Base-by-base conservation (phyloP, 208 protist genomes). In the Leishmania gerbilli region DNA sequence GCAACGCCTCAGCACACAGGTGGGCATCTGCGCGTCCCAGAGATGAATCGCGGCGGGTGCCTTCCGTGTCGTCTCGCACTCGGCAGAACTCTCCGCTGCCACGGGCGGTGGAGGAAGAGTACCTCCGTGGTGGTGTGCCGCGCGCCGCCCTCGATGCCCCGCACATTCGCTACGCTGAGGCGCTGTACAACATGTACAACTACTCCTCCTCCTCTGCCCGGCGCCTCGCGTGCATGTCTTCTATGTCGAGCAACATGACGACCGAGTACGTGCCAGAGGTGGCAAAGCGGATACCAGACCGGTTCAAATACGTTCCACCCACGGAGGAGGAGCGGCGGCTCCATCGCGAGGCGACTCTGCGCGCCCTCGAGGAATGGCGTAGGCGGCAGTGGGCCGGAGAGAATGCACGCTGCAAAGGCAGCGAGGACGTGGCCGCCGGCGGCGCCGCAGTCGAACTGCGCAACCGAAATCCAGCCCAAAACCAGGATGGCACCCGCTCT, bases 271-370 rank as follows among this genome's bases (percentile, higher is more conserved):
- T 81, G 11, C 69, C 86, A 55, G 55, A 88, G 62, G 67, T 75
- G 31, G 82, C 82, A 31, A 75, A 53, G 74, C 67, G 84, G 11
- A 89, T 95, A 31, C 91, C 91, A 27, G 88, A 91, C 34, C 89
- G 89, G 24, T 86, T 85, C 76, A 91, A 90, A 84, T 92, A 92
- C 84, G 83, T 87, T 4, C 87, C 88, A 40, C 87, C 87, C 58
- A 82, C 86, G 15, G 77, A 81, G 34, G 77, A 82, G 56, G 83
- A 86, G 78, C 60, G 69, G 55, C 79, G 78, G 55, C 65, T 67
- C 40, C 74, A 68, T 42, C 81, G 71, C 45, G 83, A 47, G 40
- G 74, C 81, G 76, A 82, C 83, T 47, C 75, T 86, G 56, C 78
- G 78, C 19, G 62, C 68, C 49, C 71, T 86, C 19, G 68, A 83